These are phyloP conservation scores for Cladosporium austrohemisphaericum DNA, from an alignment of 2,329 filamentous ascomycete genomes.

Conservation along the genomic window DNA sequence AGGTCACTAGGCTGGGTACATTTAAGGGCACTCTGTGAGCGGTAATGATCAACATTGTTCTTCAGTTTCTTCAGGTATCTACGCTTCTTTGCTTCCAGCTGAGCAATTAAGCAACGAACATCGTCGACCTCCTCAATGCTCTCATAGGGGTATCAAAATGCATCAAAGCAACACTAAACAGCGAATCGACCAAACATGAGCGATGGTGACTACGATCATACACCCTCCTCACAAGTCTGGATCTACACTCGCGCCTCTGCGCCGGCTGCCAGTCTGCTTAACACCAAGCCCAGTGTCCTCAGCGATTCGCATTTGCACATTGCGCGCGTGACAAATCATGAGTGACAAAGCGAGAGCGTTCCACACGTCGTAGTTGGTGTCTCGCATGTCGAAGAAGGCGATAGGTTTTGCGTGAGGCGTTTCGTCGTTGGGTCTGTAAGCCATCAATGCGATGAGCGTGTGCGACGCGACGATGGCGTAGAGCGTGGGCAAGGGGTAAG, in stretches of 20 bases:
- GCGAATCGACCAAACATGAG: background rate
- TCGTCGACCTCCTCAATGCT: too few relatives aligned
- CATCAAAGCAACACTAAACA: background rate
- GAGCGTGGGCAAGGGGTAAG: constrained; percentile 45
- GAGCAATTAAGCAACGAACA: too few relatives aligned
- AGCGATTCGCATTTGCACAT: constrained; percentile 46
- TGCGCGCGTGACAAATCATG: constrained; percentile 51
- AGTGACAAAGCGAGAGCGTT: constrained; percentile 57
- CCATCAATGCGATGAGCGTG: constrained; percentile 51
- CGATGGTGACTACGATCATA: background rate
- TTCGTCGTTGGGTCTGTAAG: constrained; percentile 43
- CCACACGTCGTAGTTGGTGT: constrained; percentile 57
- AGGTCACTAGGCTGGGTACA: too few relatives aligned
- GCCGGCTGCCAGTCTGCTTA: background rate
- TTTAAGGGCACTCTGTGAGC: too few relatives aligned
- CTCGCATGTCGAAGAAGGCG: constrained; percentile 52
- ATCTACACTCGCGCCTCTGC: constrained; percentile 8
- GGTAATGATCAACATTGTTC: too few relatives aligned
- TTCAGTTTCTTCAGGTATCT: too few relatives aligned
- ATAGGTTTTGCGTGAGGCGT: constrained; percentile 33
- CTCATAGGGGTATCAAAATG: too few relatives aligned
- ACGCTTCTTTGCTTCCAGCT: too few relatives aligned
- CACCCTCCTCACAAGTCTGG: background rate
- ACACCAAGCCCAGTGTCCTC: constrained; percentile 31
- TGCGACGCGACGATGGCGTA: constrained; percentile 54